phyloP scores from a whole-genome alignment of 2,329 filamentous ascomycete species.

The Talaromyces islandicus region DNA sequence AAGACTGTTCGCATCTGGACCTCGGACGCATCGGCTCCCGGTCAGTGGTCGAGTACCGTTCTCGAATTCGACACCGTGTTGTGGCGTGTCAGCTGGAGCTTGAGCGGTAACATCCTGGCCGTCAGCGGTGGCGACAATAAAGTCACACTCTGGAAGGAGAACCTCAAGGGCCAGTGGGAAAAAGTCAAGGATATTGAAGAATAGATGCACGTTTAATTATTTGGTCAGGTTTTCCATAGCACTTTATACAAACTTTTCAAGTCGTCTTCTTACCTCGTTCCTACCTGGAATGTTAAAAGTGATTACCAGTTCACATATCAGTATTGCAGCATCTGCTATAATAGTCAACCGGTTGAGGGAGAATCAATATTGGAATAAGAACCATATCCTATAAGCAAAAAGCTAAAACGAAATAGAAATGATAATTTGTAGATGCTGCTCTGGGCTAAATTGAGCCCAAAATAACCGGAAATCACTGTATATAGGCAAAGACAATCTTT shows the following conservation, averaged over 20 bases:
- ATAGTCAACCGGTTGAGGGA: no score
- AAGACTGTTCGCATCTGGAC: conserved; percentile 99
- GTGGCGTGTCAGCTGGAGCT: conserved; percentile 96
- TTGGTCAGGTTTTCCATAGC: neutral
- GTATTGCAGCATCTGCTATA: neutral
- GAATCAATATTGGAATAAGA: no score
- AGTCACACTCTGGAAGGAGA: conserved; percentile 98
- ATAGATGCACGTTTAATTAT: conserved; percentile 33
- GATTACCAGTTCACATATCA: neutral
- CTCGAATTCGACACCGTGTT: conserved; percentile 83
- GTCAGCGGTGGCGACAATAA: conserved; percentile 94
- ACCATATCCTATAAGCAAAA: neutral
- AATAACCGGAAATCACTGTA: neutral
- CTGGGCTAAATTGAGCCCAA: neutral
- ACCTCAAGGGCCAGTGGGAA: conserved; percentile 93
- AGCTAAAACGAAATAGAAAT: neutral
- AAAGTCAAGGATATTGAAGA: conserved; percentile 95
- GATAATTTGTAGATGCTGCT: neutral
- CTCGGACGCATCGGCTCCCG: conserved; percentile 58
- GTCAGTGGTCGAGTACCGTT: conserved; percentile 78
- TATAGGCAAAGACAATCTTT: neutral
- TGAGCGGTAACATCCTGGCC: conserved; percentile 93
- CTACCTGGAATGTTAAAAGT: neutral
- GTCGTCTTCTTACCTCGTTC: neutral
- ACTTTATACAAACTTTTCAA: neutral